These are phyloP conservation scores for Cladosporium phlei DNA, from an alignment of 2,329 filamentous ascomycete genomes.

Conservation along the genomic window DNA sequence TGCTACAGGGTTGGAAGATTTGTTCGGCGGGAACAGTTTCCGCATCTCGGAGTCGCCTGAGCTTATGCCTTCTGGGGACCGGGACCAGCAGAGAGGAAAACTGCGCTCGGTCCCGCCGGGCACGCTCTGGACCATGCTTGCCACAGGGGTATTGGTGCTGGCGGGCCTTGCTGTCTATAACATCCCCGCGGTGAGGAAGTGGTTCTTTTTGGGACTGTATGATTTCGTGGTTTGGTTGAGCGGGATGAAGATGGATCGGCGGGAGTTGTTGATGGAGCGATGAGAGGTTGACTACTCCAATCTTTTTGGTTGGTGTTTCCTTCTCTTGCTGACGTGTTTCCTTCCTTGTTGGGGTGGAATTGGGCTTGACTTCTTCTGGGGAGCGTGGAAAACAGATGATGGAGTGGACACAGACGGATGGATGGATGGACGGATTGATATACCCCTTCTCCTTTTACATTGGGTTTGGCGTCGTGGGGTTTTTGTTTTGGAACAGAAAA, in stretches of 20 bases:
- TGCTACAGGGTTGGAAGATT: conserved; percentile 24
- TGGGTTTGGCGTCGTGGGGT: too few species aligned
- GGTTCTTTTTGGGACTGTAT: conserved; percentile 11
- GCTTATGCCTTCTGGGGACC: background rate
- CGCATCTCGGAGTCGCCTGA: conserved; percentile 17
- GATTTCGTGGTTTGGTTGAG: conserved; percentile 4
- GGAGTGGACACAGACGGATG: too few species aligned
- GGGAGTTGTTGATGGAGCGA: too few species aligned
- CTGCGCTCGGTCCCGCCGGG: background rate
- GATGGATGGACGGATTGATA: too few species aligned
- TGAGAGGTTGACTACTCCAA: too few species aligned
- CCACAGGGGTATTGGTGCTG: conserved; percentile 3
- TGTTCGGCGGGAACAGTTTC: conserved; percentile 22
- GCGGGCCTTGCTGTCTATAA: background rate
- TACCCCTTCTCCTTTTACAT: too few species aligned
- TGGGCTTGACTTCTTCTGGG: conserved; percentile 2
- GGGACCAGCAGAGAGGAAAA: background rate
- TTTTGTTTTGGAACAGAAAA: too few species aligned
- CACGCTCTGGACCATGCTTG: background rate
- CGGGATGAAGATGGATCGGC: background rate
- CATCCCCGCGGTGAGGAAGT: conserved; percentile 3
- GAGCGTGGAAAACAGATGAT: too few species aligned
- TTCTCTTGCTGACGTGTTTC: too few species aligned
- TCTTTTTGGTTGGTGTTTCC: too few species aligned
- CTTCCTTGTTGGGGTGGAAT: background rate